Base-by-base conservation (phyloP, 768 basidiomycete genomes). In the Mycena chlorophos region DNA sequence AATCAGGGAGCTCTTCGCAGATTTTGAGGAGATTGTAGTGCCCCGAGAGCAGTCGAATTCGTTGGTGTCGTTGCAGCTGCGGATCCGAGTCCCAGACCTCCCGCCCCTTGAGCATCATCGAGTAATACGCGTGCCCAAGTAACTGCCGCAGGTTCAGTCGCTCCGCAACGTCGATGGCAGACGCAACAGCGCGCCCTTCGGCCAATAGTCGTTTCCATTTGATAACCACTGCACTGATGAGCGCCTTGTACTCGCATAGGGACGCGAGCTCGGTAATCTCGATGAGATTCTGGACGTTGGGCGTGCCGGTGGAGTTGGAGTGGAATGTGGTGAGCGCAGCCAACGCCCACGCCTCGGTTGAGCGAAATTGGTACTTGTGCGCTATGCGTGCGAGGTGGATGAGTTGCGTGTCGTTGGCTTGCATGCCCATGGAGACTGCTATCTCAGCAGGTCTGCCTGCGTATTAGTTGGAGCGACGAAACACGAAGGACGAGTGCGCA, bases 341-440 rank as follows among this genome's bases (percentile, higher is more conserved):
- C 40, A 80, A 66, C 0, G 79, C 77, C 82, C 82, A 84, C 23
- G 54, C 63, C 65, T 83, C 81, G 42, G 77, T 76, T 14, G 74
- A 74, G 20, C 71, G 70, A 64, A 83, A 83, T 47, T 81, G 77
- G 63, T 84, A 84, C 54, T 83, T 84, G 69, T 84, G 79, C 2
- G 82, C 75, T 56, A 83, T 77, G 16, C 76, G 76, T 20, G 79
- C 75, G 52, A 81, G 77, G 54, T 76, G 71, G 40, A 77, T 72
- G 46, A 83, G 65, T 55, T 73, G 78, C 14, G 71, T 63, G 53
- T 72, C 71, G 56, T 77, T 75, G 29, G 72, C 71, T 31, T 76
- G 72, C 27, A 66, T 60, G 13, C 73, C 63, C 68, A 74, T 73
- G 3, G 75, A 74, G 14, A 69, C 58, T 53, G 74, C 73, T 28